phyloP scores from a whole-genome alignment of 306 rosid species.

The Crotalaria pallida region DNA sequence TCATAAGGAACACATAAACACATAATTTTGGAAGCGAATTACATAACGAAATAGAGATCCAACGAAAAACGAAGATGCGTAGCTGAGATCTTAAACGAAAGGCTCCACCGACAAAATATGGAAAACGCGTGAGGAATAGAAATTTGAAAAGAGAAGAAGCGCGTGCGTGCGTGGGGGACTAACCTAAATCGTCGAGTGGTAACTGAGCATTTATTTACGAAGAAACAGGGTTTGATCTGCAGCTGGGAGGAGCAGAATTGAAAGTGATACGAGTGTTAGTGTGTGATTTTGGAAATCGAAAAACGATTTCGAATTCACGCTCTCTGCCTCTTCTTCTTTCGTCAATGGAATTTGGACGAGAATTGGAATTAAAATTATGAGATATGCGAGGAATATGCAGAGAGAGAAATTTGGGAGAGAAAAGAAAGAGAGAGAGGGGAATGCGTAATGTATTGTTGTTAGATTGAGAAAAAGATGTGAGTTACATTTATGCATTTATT shows the following conservation, averaged over 20 bases:
- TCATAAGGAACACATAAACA: conserved; percentile 5
- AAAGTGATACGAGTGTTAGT: background rate
- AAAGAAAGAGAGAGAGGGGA: conserved; percentile 3
- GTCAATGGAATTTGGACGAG: conserved; percentile 3
- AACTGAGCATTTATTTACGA: conserved; percentile 41
- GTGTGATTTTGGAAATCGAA: background rate
- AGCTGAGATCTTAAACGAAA: conserved; percentile 44
- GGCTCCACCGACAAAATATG: conserved; percentile 18
- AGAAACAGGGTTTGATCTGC: conserved; percentile 40
- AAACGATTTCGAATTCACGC: conserved; percentile 7
- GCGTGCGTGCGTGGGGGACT: no score
- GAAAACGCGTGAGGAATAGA: background rate
- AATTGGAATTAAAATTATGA: conserved; percentile 11
- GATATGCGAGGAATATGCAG: conserved; percentile 50
- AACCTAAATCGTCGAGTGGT: conserved; percentile 37
- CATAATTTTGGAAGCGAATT: background rate
- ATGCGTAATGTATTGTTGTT: background rate
- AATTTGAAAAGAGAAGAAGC: conserved; percentile 13
- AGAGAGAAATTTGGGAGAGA: conserved; percentile 12
- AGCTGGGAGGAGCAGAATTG: conserved; percentile 22
- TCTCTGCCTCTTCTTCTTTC: background rate
- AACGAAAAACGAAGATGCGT: background rate
- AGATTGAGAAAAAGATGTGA: background rate
- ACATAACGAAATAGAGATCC: conserved; percentile 17
- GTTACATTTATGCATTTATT: background rate